Evolutionary conservation across 2,329 filamentous ascomycete genomes (phyloP), one percentile per base, ranked within the genome.

Genomic region (Talaromyces sp.): DNA sequence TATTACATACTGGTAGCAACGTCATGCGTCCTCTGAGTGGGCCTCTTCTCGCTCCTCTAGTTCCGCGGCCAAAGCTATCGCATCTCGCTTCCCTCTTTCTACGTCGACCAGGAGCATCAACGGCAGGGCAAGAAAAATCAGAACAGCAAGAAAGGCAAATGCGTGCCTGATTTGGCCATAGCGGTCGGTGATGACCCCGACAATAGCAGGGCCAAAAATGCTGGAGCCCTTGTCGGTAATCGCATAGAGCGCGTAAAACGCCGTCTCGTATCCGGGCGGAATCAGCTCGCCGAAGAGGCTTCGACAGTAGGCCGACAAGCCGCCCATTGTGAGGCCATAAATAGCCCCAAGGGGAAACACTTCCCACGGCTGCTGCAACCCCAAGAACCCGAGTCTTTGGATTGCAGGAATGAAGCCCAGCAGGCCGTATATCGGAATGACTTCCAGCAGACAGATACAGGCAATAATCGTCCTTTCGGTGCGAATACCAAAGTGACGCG

Each of bases 181-280:
- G 57, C 81, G 85, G 75, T 98, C 93, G 12, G 95, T 96, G 66
- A 99, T 96, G 12, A 88, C 87, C 1, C 93, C 95, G 0, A 99
- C 95, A 72, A 99, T 94, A 0, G 92, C 90, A 0, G 95, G 95
- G 0, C 95, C 95, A 75, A 99, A 97, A 2, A 98, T 83, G 72
- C 91, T 96, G 27, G 90, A 95, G 0, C 94, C 93, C 76, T 99
- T 99, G 75, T 99, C 95, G 1, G 95, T 98, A 65, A 98, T 97
- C 40, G 95, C 95, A 72, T 98, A 99, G 1, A 99, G 82, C 0
- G 94, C 93, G 73, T 96, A 99, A 72, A 99, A 99, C 0, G 94
- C 93, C 0, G 95, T 93, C 76, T 99, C 95, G 33, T 90, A 96
- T 4, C 95, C 95, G 0, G 92, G 91, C 1, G 95, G 95, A 60